Percentiles rank a stretch among this genome's conserved stretches.
phyloP scores from a whole-genome alignment of 345 rosid genomes.

The Camelina sativa region DNA sequence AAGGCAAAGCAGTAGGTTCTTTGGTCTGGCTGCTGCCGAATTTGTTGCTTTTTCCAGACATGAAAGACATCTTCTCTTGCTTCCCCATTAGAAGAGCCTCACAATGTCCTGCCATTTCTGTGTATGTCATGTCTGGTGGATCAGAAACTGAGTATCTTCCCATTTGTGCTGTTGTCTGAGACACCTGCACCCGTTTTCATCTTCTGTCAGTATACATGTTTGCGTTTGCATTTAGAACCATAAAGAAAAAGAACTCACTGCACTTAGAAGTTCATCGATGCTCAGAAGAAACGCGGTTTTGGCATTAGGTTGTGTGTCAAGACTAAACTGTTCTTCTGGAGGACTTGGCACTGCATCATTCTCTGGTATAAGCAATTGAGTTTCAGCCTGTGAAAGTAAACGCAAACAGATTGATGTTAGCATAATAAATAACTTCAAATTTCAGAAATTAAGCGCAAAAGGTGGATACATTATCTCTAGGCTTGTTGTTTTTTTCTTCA shows the following conservation, averaged over 20 bases:
- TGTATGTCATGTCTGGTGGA: constrained; percentile 62
- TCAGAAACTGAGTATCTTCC: constrained; percentile 62
- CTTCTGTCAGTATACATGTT: neutral
- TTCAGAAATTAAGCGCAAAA: neutral
- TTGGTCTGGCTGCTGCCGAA: constrained; percentile 37
- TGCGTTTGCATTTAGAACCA: neutral
- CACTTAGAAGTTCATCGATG: constrained; percentile 61
- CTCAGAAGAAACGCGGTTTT: constrained; percentile 55
- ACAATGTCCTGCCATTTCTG: constrained; percentile 75
- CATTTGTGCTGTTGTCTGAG: constrained; percentile 60
- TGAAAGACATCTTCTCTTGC: constrained; percentile 67
- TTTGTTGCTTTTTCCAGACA: constrained; percentile 51
- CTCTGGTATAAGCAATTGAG: constrained; percentile 45
- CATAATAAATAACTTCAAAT: constrained; percentile 29
- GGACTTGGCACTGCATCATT: constrained; percentile 45
- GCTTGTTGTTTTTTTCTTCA: constrained; percentile 43
- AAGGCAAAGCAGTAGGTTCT: constrained; percentile 26
- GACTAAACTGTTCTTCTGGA: constrained; percentile 50
- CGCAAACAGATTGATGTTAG: neutral
- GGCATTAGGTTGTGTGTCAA: constrained; percentile 33
- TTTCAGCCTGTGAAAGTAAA: constrained; percentile 48
- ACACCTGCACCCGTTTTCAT: constrained; percentile 45
- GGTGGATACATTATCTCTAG: constrained; percentile 35
- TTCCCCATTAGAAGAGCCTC: constrained; percentile 72
- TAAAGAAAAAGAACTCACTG: constrained; percentile 50